Evolutionary conservation across 2,329 filamentous ascomycete species (phyloP).

Genomic region (Hirsutella minnesotensis): DNA sequence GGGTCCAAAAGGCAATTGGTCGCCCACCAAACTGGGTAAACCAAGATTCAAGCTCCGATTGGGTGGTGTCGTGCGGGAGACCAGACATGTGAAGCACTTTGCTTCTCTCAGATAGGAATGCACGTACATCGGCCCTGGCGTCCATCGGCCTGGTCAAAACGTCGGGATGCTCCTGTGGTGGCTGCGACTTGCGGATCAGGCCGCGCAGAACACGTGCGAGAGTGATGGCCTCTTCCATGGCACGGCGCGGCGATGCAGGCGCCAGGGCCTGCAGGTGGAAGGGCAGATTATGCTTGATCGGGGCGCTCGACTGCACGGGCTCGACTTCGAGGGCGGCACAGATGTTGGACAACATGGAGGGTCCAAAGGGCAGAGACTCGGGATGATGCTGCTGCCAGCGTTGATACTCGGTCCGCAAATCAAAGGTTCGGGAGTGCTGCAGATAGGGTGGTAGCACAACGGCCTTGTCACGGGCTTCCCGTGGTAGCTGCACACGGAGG

Average conservation of each 20-base stretch:
- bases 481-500: constrained; percentile 89
- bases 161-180: constrained; percentile 84
- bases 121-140: constrained; percentile 87
- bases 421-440: constrained; percentile 95
- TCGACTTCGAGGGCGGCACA: constrained; percentile 97
- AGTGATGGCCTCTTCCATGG: constrained; percentile 95
- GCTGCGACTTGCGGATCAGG: constrained; percentile 91
- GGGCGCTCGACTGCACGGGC: constrained; percentile 90
- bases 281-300: constrained; percentile 96
- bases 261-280: constrained; percentile 96
- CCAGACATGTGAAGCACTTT: constrained; percentile 98
- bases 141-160: constrained; percentile 94
- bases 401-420: constrained; percentile 94
- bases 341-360: constrained; percentile 91
- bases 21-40: constrained; percentile 97
- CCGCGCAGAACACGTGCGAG: constrained; percentile 85
- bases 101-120: constrained; percentile 90
- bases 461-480: constrained; percentile 95
- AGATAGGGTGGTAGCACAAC: constrained; percentile 93
- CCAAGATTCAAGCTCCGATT: constrained; percentile 98
- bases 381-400: constrained; percentile 98
- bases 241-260: constrained; percentile 85
- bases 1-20: constrained; percentile 97
- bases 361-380: constrained; percentile 91
- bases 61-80: constrained; percentile 92